Evolutionary conservation across 2,329 filamentous ascomycete genomes (phyloP).

Genomic region (Pseudogymnoascus sp.): DNA sequence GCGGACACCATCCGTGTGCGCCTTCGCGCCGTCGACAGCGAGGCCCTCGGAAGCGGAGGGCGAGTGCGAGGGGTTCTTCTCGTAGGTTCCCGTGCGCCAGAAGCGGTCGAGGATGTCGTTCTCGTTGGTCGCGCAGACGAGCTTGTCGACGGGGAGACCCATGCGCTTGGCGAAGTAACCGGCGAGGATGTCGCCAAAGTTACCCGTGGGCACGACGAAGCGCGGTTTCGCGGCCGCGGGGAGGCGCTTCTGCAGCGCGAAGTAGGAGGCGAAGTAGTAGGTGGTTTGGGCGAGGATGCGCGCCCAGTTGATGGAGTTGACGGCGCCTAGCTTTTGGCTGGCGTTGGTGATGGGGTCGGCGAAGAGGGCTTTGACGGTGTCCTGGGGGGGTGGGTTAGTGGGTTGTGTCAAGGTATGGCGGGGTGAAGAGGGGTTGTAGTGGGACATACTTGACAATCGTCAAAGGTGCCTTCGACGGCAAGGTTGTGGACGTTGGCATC

Average conservation of each 20-base stretch:
- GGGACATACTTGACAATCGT: constrained; percentile 72
- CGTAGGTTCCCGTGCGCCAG: constrained; percentile 82
- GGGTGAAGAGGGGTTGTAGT: not conserved
- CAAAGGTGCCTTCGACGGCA: constrained; percentile 82
- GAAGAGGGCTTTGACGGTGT: constrained; percentile 91
- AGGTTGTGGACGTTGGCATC: constrained; percentile 92
- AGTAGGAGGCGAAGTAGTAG: constrained; percentile 96
- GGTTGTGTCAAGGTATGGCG: not conserved
- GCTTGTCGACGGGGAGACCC: constrained; percentile 80
- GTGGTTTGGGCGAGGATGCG: constrained; percentile 93
- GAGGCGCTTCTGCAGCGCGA: constrained; percentile 55
- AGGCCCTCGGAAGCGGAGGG: constrained; percentile 46
- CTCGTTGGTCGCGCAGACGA: constrained; percentile 90
- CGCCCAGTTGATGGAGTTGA: constrained; percentile 96
- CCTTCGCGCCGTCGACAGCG: constrained; percentile 47
- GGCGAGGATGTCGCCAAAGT: constrained; percentile 91
- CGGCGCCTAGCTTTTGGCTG: constrained; percentile 75
- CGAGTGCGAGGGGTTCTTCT: constrained; percentile 65
- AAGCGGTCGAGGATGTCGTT: constrained; percentile 96
- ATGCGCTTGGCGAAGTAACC: constrained; percentile 89
- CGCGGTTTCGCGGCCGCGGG: constrained; percentile 55
- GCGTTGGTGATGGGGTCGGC: constrained; percentile 76
- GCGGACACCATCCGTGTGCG: constrained; percentile 65
- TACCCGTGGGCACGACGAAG: constrained; percentile 88
- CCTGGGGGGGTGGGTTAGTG: constrained; percentile 35